phyloP scores from a whole-genome alignment of 768 basidiomycete genomes.

The Termitomyces titanicus region DNA sequence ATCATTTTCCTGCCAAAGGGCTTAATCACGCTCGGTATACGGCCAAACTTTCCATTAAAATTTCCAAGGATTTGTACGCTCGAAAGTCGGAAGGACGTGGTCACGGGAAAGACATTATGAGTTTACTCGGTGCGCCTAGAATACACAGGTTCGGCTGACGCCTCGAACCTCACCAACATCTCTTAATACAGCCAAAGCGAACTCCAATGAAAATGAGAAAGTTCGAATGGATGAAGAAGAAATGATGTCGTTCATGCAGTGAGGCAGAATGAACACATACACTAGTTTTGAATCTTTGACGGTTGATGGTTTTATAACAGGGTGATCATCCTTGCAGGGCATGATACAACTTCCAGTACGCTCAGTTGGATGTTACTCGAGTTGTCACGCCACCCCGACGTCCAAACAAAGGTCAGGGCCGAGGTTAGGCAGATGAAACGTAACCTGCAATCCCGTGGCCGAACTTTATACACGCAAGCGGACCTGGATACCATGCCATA shows the following conservation, averaged over 20 bases:
- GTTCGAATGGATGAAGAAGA: conserved; percentile 45
- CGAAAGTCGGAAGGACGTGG: conserved; percentile 30
- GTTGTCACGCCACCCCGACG: conserved; percentile 51
- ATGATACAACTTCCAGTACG: conserved; percentile 60
- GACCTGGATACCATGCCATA: conserved; percentile 53
- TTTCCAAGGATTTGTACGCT: conserved; percentile 33
- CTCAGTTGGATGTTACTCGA: conserved; percentile 62
- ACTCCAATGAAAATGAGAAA: conserved; percentile 42
- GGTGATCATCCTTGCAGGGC: conserved; percentile 46
- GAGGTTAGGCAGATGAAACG: conserved; percentile 48
- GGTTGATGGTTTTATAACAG: conserved; percentile 36
- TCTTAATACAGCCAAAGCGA: conserved; percentile 43
- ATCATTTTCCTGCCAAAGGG: conserved; percentile 26
- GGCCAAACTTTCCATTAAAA: conserved; percentile 25
- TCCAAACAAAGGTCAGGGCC: conserved; percentile 57
- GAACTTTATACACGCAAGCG: conserved; percentile 31
- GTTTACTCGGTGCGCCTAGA: conserved; percentile 34
- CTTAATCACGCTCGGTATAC: conserved; percentile 28
- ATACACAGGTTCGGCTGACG: not conserved
- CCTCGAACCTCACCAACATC: not conserved
- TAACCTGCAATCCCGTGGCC: conserved; percentile 32
- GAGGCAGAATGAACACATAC: conserved; percentile 21
- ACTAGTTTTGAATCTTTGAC: not conserved
- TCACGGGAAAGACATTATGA: conserved; percentile 39
- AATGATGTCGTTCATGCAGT: conserved; percentile 50